Conservation (phyloP, 148 eudicot species). For the Diospyros lotus region DNA sequence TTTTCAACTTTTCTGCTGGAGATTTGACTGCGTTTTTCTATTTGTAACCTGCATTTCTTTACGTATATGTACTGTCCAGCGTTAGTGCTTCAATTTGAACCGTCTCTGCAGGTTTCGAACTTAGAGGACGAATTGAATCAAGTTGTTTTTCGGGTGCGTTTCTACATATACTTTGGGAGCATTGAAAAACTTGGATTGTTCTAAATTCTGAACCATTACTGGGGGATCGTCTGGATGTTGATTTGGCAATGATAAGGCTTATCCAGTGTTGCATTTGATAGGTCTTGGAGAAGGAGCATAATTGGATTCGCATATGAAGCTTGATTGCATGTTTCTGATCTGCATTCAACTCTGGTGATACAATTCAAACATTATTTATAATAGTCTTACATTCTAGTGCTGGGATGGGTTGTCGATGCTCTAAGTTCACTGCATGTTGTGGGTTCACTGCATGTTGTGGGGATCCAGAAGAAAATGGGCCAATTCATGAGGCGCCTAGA, state of each 20-base stretch:
- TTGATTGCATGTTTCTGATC: conserved; percentile 20
- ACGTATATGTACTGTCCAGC: not conserved
- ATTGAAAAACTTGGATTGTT: not conserved
- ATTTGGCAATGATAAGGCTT: not conserved
- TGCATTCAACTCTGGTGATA: not conserved
- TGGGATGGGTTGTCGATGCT: conserved; percentile 63
- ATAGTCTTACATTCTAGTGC: conserved; percentile 13
- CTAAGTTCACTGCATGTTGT: conserved; percentile 43
- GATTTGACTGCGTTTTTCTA: not conserved
- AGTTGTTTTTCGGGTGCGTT: not conserved
- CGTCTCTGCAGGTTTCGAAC: conserved; percentile 2
- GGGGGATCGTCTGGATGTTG: not conserved
- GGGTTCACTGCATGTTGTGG: conserved; percentile 54
- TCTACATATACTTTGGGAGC: not conserved
- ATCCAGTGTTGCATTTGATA: conserved; percentile 1
- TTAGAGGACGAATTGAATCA: not conserved
- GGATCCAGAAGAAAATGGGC: conserved; percentile 39
- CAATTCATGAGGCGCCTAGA: conserved; percentile 39
- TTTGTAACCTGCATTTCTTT: not conserved
- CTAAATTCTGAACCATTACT: not conserved
- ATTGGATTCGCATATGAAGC: not conserved
- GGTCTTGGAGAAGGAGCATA: conserved; percentile 4
- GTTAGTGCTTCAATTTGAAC: not conserved
- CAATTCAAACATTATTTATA: conserved; percentile 13
- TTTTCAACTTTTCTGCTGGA: not conserved